These are phyloP conservation scores for Artemisia tridentata DNA, from an alignment of 129 eudicot genomes.

Conservation along the genomic window DNA sequence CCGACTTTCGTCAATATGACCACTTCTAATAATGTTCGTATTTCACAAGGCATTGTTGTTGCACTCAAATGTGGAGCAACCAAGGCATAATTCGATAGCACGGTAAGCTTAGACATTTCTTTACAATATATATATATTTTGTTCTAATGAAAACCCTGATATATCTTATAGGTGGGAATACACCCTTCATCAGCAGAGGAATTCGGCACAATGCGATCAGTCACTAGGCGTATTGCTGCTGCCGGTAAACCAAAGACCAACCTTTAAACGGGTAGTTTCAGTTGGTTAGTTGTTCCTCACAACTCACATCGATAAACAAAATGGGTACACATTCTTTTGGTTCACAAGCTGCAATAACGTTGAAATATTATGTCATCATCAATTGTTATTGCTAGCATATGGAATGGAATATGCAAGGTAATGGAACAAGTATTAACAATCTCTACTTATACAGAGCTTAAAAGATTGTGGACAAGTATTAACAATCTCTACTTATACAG, in stretches of 20 bases:
- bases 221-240: slow-evolving; percentile 59
- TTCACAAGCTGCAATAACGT: slow-evolving; percentile 3
- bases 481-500: no score
- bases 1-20: no score
- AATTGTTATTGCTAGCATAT: no score
- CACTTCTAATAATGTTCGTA: neutral
- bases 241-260: slow-evolving; percentile 65
- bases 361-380: no score
- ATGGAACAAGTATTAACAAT: no score
- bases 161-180: slow-evolving; percentile 68
- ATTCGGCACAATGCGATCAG: slow-evolving; percentile 89
- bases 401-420: slow-evolving; percentile 9
- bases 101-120: slow-evolving; percentile 45
- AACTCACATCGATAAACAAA: slow-evolving; percentile 8
- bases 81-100: slow-evolving; percentile 92
- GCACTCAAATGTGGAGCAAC: slow-evolving; percentile 99
- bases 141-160: neutral
- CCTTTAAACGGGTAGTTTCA: neutral
- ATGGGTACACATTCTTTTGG: slow-evolving; percentile 13
- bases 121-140: neutral
- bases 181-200: slow-evolving; percentile 98
- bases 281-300: slow-evolving; percentile 13
- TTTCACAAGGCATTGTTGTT: slow-evolving; percentile 71
- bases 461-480: slow-evolving; percentile 66
- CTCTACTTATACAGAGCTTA: no score